Percentiles rank a stretch among this genome's conserved stretches.
These are phyloP conservation scores for Rhododendron griersonianum DNA, from an alignment of 148 eudicot species.

Conservation along the genomic window DNA sequence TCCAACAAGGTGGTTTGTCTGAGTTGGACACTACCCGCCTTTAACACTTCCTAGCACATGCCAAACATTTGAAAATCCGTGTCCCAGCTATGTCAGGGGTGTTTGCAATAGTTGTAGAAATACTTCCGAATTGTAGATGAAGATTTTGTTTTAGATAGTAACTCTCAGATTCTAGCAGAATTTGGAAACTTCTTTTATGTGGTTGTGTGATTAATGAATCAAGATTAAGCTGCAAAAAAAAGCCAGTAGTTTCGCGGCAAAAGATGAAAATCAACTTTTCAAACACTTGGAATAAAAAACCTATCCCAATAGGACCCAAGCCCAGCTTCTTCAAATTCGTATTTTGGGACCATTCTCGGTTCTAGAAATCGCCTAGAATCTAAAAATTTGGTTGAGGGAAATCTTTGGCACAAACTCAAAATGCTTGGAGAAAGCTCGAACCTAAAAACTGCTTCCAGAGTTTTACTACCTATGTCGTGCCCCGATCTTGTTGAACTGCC, in stretches of 20 bases:
- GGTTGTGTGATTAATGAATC: background rate
- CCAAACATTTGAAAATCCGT: background rate
- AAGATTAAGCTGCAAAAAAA: background rate
- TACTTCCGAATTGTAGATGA: background rate
- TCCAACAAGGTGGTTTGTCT: background rate
- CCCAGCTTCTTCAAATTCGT: background rate
- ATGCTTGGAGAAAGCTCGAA: background rate
- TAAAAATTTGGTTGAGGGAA: background rate
- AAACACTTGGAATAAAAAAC: background rate
- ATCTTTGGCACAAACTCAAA: background rate
- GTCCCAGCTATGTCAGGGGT: background rate
- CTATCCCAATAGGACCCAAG: background rate
- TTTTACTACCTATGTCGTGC: background rate
- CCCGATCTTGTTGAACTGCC: background rate
- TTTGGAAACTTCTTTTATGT: background rate
- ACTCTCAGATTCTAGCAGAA: background rate
- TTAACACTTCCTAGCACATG: background rate
- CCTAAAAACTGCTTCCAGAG: background rate
- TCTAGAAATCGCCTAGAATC: background rate
- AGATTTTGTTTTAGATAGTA: background rate
- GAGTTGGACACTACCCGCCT: background rate
- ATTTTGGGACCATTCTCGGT: background rate
- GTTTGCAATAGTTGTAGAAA: background rate
- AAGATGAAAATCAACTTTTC: background rate
- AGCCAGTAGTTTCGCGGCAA: background rate